A percentile compares a stretch with the other conserved stretches of the same genome.
These are phyloP conservation scores for Agaricales sp. DNA, from an alignment of 1,284 basidiomycete genomes.

Conservation along the genomic window DNA sequence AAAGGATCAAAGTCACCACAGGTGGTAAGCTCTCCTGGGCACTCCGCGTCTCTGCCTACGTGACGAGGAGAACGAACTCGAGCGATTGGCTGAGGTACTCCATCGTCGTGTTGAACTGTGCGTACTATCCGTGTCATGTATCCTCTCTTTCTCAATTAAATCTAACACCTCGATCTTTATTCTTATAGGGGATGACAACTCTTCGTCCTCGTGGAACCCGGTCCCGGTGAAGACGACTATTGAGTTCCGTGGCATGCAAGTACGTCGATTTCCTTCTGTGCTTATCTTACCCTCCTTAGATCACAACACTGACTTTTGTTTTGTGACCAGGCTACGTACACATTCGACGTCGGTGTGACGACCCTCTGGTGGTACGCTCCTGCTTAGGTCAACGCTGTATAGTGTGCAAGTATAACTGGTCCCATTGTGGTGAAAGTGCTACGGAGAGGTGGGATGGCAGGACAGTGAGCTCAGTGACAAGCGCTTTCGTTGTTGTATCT, in stretches of 20 bases:
- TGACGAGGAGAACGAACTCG: slow-evolving; percentile 43
- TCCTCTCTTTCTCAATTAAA: slow-evolving; percentile 6
- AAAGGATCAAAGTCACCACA: slow-evolving; percentile 54
- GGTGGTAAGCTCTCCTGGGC: slow-evolving; percentile 48
- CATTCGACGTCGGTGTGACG: slow-evolving; percentile 56
- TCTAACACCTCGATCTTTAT: background rate
- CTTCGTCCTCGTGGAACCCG: slow-evolving; percentile 46
- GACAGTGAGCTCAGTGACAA: too few relatives aligned
- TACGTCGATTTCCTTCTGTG: too few relatives aligned
- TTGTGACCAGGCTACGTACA: slow-evolving; percentile 41
- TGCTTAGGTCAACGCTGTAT: too few relatives aligned
- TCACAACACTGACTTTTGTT: background rate
- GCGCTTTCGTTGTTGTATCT: too few relatives aligned
- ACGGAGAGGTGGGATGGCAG: too few relatives aligned
- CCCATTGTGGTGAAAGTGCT: too few relatives aligned
- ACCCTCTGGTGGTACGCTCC: slow-evolving; percentile 30
- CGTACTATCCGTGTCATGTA: slow-evolving; percentile 6
- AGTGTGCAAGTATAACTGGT: too few relatives aligned
- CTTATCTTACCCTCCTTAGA: background rate
- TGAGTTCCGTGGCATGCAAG: slow-evolving; percentile 60
- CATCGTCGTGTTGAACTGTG: slow-evolving; percentile 60
- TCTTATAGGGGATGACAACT: slow-evolving; percentile 37
- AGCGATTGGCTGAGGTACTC: slow-evolving; percentile 56
- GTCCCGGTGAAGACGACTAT: slow-evolving; percentile 53
- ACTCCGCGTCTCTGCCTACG: slow-evolving; percentile 51